phyloP scores from a whole-genome alignment of 2,329 filamentous ascomycete genomes.

The Tolypocladium tundrense region DNA sequence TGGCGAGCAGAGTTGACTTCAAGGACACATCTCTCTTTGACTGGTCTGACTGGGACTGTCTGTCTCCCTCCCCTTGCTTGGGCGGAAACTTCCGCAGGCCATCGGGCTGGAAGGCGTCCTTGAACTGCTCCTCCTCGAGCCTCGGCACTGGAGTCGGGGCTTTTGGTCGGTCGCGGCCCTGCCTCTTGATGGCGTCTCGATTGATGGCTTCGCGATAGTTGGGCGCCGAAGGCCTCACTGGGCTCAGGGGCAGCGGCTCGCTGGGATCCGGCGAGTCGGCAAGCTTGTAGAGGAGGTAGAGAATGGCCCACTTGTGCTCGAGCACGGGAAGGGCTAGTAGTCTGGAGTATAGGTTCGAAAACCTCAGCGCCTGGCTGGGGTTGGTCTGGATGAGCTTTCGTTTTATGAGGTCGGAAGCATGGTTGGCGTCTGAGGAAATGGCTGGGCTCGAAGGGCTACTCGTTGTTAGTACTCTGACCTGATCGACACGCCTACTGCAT shows the following conservation, averaged over 20 bases:
- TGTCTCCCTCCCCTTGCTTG: constrained; percentile 25
- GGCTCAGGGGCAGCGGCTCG: constrained; percentile 37
- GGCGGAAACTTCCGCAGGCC: constrained; percentile 36
- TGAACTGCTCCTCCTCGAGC: constrained; percentile 37
- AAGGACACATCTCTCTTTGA: constrained; percentile 40
- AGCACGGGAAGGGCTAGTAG: constrained; percentile 86
- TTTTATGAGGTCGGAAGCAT: constrained; percentile 88
- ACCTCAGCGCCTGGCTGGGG: constrained; percentile 67
- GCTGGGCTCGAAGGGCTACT: constrained; percentile 39
- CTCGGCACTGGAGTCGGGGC: constrained; percentile 23
- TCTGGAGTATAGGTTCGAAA: constrained; percentile 83
- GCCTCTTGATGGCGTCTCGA: constrained; percentile 24
- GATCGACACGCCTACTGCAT: neutral
- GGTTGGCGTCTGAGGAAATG: constrained; percentile 67
- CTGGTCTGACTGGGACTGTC: constrained; percentile 18
- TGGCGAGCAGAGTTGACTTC: constrained; percentile 47
- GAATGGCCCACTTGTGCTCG: constrained; percentile 92
- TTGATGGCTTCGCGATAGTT: constrained; percentile 27
- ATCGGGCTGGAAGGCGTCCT: constrained; percentile 44
- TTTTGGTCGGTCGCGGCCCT: constrained; percentile 26
- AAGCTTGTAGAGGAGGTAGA: constrained; percentile 81
- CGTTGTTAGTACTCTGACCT: constrained; percentile 2
- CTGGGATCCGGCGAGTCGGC: constrained; percentile 55
- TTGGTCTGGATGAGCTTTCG: constrained; percentile 73
- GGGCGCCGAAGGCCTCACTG: constrained; percentile 26